Percentiles rank a stretch among this genome's conserved stretches.
Conservation (phyloP, 1,284 basidiomycete genomes). For the Heimioporus retisporus region DNA sequence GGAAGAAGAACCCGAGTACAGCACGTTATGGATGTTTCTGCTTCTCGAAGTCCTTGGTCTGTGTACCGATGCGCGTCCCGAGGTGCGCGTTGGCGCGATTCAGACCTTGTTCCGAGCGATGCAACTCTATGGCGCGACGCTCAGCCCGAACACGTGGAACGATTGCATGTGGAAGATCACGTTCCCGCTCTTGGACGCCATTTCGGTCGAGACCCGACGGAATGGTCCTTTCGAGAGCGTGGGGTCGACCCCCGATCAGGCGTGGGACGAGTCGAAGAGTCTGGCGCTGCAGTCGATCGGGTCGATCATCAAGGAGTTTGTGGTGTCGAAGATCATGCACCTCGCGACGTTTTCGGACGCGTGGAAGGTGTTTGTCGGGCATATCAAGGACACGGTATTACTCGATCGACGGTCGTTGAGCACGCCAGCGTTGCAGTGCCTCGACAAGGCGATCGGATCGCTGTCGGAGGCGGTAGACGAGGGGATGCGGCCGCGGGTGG, state of each 20-base stretch:
- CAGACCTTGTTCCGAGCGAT: constrained; percentile 96
- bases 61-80: constrained; percentile 84
- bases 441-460: constrained; percentile 82
- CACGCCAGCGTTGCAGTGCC: constrained; percentile 82
- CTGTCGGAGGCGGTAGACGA: constrained; percentile 52
- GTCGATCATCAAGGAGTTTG: constrained; percentile 85
- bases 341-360: constrained; percentile 76
- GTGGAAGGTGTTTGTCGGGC: constrained; percentile 79
- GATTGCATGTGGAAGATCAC: constrained; percentile 91
- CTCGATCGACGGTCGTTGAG: constrained; percentile 77
- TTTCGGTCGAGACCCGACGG: constrained; percentile 67
- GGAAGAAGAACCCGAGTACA: constrained; percentile 77
- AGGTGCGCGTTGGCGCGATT: constrained; percentile 94
- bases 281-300: constrained; percentile 90
- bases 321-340: constrained; percentile 77
- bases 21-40: constrained; percentile 92
- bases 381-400: constrained; percentile 76
- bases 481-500: constrained; percentile 54
- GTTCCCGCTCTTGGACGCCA: constrained; percentile 87
- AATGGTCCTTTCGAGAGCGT: constrained; percentile 29
- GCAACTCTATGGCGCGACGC: constrained; percentile 90
- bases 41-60: constrained; percentile 87
- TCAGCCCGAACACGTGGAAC: constrained; percentile 88
- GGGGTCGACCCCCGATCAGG: constrained; percentile 44
- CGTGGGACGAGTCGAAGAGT: constrained; percentile 92